Base-by-base conservation (phyloP, 192 early-diverging fungal species). In the Fimicolochytrium jonesii region DNA sequence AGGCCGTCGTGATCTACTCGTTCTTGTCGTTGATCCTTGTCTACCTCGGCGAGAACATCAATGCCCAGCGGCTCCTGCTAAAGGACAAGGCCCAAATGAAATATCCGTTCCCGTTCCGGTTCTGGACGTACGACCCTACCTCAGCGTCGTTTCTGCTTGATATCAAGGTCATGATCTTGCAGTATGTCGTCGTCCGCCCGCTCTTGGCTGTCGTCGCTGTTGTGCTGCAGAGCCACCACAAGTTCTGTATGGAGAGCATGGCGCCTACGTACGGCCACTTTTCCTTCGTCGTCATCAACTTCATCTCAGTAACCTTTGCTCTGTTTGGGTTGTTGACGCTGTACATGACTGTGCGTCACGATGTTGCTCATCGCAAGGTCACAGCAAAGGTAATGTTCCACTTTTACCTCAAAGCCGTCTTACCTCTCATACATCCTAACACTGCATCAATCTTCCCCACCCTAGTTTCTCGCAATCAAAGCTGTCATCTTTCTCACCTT, bases 1-100 rank as follows among this genome's bases (percentile, higher is more conserved):
- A 46, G 84, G 81, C 86, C 10, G 83, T 88, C 75, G 83, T 78
- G 20, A 86, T 91, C 65, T 74, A 81, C 35, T 79, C 80, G 7
- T 91, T 91, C 78, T 88, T 86, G 69, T 72, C 84, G 48, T 75
- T 91, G 32, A 61, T 91, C 48, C 59, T 89, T 25, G 79, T 77
- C 51, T 89, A 83, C 65, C 71, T 89, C 34, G 89, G 89, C 61
- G 45, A 61, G 25, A 28, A 68, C 34, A 6, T 50, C 22, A 41
- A 54, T 3, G 37, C 44, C 3, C 85, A 85, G 55, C 78, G 66
- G 41, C 49, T 71, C 66, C 32, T 44, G 51, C 34, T 79, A 67
- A 42, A 67, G 52, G 17, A 54, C 71, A 36, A 76, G 74, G 47
- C 68, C 37, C n/a, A n/a, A 15, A 71, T 71, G 64, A 22, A 36